Percentiles rank a stretch among this genome's conserved stretches.
phyloP scores from a whole-genome alignment of 257 asterid genomes.

The Scutellaria baicalensis region DNA sequence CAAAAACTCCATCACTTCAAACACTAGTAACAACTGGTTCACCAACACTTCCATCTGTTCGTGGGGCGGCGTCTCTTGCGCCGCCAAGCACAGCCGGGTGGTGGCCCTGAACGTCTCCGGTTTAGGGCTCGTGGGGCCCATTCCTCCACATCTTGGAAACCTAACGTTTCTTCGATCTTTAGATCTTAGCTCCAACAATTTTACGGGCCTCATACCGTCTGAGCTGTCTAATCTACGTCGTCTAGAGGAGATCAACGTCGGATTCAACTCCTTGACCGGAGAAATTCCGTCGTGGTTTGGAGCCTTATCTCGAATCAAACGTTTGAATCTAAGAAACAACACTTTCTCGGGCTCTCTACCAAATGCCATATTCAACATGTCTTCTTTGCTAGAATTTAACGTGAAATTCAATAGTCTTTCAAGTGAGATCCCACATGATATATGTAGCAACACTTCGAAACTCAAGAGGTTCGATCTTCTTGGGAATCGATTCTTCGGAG shows the following conservation, averaged over 20 bases:
- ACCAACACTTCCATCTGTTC: background rate
- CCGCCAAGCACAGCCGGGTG: constrained; percentile 10
- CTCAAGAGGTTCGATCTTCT: background rate
- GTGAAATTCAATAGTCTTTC: background rate
- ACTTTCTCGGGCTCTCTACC: background rate
- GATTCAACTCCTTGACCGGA: constrained; percentile 5
- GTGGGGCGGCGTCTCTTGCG: constrained; percentile 31
- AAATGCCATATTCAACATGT: background rate
- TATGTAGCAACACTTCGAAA: background rate
- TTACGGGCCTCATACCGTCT: background rate
- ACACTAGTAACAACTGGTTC: constrained; percentile 22
- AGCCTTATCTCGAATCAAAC: background rate
- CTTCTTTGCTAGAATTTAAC: background rate
- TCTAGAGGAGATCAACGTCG: background rate
- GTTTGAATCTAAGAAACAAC: background rate
- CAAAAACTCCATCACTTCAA: constrained; percentile 11
- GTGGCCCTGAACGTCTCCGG: constrained; percentile 18
- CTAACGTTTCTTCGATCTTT: constrained; percentile 6
- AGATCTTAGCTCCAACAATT: constrained; percentile 13
- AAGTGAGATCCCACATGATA: background rate
- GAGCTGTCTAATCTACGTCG: constrained; percentile 4
- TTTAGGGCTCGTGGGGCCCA: constrained; percentile 4
- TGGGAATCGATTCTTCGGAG: constrained; percentile 7
- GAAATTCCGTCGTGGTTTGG: constrained; percentile 5
- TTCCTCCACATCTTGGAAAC: constrained; percentile 16